Base-by-base conservation (phyloP, 257 asterid genomes). In the Solanum piurae region DNA sequence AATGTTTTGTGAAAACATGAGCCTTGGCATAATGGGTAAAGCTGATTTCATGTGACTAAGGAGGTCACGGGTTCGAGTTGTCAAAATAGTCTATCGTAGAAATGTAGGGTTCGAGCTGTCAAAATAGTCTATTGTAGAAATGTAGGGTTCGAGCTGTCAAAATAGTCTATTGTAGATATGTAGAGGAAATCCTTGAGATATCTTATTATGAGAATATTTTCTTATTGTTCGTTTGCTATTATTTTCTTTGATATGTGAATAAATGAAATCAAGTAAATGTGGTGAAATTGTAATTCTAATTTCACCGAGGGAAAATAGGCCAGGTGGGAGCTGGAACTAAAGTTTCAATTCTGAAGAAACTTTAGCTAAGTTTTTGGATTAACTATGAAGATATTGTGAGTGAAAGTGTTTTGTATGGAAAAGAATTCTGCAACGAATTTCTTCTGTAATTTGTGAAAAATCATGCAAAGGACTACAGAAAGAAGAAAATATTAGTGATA, bases 61-160 rank as follows among this genome's bases (percentile, higher is more conserved):
- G 55, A 44, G 18, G 18, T 44, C 6, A 44, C 0, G 9, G 60
- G 9, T 52, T 52, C n/a, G 9, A 52, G 0, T 4, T 52, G n/a
- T 52, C 0, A 52, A 52, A 52, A 52, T 0, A 52, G 0, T 0
- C 62, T 52, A 16, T 6, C 6, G 62, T 52, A 52, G n/a, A 52
- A 0, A 52, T 52, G 62, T 52, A 52, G 62, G 60, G 60, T 52
- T 52, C n/a, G 9, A 52, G 0, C 9, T 52, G n/a, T 52, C 0
- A 52, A 52, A 52, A 52, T 0, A 52, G 0, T 0, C 62, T 52
- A 16, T 6, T 16, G 62, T 52, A 52, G n/a, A 52, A 0, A 52
- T 52, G 62, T 52, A 52, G 9, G 60, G 9, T 52, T 52, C n/a
- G 9, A 52, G 0, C 9, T 52, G n/a, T 52, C 0, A 52, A 52